Conservation (phyloP, 1,284 basidiomycete genomes). For the Clitocybe nebularis region DNA sequence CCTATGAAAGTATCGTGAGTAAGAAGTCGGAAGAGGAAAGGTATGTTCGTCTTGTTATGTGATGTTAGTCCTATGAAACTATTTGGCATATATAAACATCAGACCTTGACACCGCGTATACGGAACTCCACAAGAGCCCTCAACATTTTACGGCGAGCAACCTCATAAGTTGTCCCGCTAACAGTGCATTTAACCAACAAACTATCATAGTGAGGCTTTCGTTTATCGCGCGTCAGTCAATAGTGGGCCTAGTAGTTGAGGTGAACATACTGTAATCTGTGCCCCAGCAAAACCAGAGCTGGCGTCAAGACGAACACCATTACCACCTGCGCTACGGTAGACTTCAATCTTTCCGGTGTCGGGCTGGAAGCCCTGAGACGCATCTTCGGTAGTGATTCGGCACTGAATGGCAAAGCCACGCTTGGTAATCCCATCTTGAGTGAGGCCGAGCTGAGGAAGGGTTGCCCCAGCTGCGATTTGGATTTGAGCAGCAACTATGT, state of each 20-base stretch:
- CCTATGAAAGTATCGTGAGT: constrained; percentile 98
- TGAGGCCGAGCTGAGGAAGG: constrained; percentile 91
- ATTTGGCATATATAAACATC: no score
- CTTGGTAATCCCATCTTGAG: constrained; percentile 95
- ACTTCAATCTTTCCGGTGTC: constrained; percentile 99
- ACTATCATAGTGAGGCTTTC: constrained; percentile 98
- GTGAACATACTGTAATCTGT: constrained; percentile 84
- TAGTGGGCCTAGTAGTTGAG: not conserved
- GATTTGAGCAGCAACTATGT: constrained; percentile 98
- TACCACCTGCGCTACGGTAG: constrained; percentile 97
- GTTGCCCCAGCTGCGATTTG: constrained; percentile 98
- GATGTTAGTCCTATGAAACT: not conserved
- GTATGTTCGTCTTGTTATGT: constrained; percentile 86
- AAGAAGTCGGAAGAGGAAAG: constrained; percentile 96
- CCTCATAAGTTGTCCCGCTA: constrained; percentile 97
- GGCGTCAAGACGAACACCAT: constrained; percentile 96
- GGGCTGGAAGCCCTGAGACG: constrained; percentile 89
- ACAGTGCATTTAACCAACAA: constrained; percentile 96
- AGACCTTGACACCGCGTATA: constrained; percentile 95
- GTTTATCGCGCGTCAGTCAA: constrained; percentile 1
- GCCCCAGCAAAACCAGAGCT: constrained; percentile 98
- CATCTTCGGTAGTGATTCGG: constrained; percentile 99
- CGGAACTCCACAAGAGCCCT: constrained; percentile 99
- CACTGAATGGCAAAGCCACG: constrained; percentile 98
- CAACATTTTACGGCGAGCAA: constrained; percentile 98